Percentiles rank a stretch among this genome's conserved stretches.
phyloP scores from a whole-genome alignment of 331 rosid species.

The Pyracantha coccinea region DNA sequence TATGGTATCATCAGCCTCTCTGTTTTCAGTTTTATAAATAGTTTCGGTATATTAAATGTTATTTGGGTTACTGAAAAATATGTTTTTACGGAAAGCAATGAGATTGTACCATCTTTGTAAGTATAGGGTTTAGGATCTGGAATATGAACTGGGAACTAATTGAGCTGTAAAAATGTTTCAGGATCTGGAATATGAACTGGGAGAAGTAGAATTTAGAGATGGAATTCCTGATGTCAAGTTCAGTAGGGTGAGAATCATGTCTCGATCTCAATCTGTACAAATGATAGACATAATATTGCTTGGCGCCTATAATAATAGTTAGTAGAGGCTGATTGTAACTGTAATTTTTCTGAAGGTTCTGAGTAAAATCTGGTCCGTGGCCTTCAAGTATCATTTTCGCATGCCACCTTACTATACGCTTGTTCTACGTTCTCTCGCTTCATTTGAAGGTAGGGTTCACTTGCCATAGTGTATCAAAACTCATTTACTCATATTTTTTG shows the following conservation, averaged over 20 bases:
- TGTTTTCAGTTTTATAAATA: background rate
- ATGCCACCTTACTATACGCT: slow-evolving; percentile 97
- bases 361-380: slow-evolving; percentile 83
- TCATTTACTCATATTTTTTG: slow-evolving; percentile 7
- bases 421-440: slow-evolving; percentile 83
- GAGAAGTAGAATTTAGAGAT: slow-evolving; percentile 77
- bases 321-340: slow-evolving; percentile 14
- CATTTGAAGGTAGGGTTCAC: slow-evolving; percentile 70
- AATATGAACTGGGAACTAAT: background rate
- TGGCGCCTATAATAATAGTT: slow-evolving; percentile 1
- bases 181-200: slow-evolving; percentile 91
- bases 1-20: slow-evolving; percentile 42
- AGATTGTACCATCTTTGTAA: background rate
- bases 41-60: slow-evolving; percentile 6
- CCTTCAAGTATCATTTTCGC: slow-evolving; percentile 85
- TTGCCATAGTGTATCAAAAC: background rate
- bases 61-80: background rate
- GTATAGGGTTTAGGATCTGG: background rate
- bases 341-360: slow-evolving; percentile 60
- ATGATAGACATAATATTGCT: background rate
- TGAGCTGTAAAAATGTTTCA: slow-evolving; percentile 31
- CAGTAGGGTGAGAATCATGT: slow-evolving; percentile 72
- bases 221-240: slow-evolving; percentile 97
- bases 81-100: background rate
- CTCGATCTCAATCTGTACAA: background rate